phyloP scores from a whole-genome alignment of 345 rosid species.

The Eucalyptus pauciflora region DNA sequence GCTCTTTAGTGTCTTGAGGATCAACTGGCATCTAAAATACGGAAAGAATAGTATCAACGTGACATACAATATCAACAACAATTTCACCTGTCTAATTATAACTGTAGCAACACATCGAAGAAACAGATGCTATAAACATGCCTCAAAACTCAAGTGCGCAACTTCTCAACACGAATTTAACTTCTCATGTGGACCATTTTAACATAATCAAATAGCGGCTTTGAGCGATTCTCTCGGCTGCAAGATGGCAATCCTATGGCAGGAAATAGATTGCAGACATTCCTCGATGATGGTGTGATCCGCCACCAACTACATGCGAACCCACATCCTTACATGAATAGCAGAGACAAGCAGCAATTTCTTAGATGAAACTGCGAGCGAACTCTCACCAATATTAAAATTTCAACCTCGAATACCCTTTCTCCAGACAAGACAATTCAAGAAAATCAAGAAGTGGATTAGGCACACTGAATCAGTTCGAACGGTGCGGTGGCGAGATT shows the following conservation, averaged over 20 bases:
- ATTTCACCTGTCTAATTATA: not conserved
- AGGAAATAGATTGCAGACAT: not conserved
- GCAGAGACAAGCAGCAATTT: not conserved
- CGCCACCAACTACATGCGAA: not conserved
- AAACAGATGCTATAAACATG: not conserved
- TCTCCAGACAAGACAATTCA: not conserved
- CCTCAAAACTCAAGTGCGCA: not conserved
- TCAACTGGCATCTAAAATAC: constrained; percentile 29
- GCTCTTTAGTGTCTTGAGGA: constrained; percentile 42
- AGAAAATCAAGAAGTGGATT: not conserved
- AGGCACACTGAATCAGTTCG: not conserved
- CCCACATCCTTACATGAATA: not conserved
- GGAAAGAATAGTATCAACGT: not conserved
- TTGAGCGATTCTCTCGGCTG: not conserved
- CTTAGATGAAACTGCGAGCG: not conserved
- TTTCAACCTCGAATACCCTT: not conserved
- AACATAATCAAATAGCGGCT: not conserved
- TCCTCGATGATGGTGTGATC: not conserved
- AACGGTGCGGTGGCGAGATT: not conserved
- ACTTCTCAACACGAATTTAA: not conserved
- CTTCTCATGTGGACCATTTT: not conserved
- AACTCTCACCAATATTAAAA: not conserved
- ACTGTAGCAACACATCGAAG: constrained; percentile 13
- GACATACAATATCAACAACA: not conserved
- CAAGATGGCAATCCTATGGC: not conserved